Conservation (phyloP, 305 asterid species). For the Fraxinus nigra region DNA sequence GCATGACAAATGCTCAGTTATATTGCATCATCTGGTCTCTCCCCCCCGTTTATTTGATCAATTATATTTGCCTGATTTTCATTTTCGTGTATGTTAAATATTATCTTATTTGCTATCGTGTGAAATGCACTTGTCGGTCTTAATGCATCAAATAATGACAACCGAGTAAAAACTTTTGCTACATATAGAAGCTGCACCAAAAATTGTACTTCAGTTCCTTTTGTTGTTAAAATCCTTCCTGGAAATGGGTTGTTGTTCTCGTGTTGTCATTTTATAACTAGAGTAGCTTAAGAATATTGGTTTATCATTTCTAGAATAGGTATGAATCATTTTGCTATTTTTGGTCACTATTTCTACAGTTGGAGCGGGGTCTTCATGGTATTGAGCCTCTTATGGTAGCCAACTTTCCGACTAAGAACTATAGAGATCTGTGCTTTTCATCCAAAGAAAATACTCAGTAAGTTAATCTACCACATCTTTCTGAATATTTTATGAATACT, state of each 20-base stretch:
- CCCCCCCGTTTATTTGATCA: not conserved
- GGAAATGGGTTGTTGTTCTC: not conserved
- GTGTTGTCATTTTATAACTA: not conserved
- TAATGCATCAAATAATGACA: not conserved
- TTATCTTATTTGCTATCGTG: not conserved
- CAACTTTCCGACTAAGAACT: slow-evolving; percentile 66
- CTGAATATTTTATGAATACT: not conserved
- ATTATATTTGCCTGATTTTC: not conserved
- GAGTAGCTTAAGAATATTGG: slow-evolving; percentile 12
- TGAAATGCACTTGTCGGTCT: not conserved
- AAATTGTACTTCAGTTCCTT: slow-evolving; percentile 1
- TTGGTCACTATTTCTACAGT: slow-evolving; percentile 34
- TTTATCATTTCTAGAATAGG: not conserved
- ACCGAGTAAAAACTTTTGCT: not conserved
- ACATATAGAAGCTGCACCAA: not conserved
- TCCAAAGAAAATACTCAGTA: slow-evolving; percentile 64
- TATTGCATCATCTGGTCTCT: not conserved
- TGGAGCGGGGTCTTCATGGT: slow-evolving; percentile 76
- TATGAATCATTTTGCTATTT: not conserved
- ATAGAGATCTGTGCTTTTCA: slow-evolving; percentile 53
- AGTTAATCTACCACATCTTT: slow-evolving; percentile 27
- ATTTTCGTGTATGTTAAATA: not conserved
- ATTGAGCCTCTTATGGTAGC: slow-evolving; percentile 61
- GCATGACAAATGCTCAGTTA: not conserved
- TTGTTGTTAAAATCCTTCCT: not conserved